These are phyloP conservation scores for Yarrowia porcina DNA, from an alignment of 805 yeast species.

Conservation along the genomic window DNA sequence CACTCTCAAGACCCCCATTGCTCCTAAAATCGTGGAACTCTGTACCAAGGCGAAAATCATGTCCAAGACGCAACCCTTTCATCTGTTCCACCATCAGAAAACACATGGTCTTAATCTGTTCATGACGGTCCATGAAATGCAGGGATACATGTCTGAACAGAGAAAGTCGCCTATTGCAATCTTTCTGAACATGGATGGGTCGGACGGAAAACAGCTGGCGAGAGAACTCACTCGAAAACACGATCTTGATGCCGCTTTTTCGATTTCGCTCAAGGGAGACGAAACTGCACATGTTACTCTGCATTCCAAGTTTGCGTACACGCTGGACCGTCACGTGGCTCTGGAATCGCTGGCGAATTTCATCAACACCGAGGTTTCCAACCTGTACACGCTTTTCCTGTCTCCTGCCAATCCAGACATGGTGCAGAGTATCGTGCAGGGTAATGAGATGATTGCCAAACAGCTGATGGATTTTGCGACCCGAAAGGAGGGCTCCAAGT, in stretches of 20 bases:
- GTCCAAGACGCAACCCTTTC: conserved; percentile 80
- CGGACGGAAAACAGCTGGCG: conserved; percentile 40
- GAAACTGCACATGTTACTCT: conserved; percentile 31
- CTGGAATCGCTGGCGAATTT: conserved; percentile 39
- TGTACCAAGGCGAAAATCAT: conserved; percentile 68
- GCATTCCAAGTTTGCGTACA: conserved; percentile 33
- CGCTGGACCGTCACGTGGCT: conserved; percentile 33
- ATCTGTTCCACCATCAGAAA: conserved; percentile 54
- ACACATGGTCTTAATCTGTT: conserved; percentile 31
- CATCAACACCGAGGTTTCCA: conserved; percentile 43
- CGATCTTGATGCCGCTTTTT: conserved; percentile 48
- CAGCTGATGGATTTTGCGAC: conserved; percentile 35
- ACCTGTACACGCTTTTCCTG: conserved; percentile 38
- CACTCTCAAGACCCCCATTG: conserved; percentile 16
- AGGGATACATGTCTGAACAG: conserved; percentile 37
- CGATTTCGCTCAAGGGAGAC: conserved; percentile 45
- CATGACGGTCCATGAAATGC: conserved; percentile 41
- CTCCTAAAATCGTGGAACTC: conserved; percentile 50
- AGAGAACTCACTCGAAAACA: conserved; percentile 30
- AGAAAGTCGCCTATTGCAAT: conserved; percentile 59
- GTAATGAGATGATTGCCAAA: conserved; percentile 35
- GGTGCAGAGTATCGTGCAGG: conserved; percentile 34
- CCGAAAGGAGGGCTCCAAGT: neutral
- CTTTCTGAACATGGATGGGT: conserved; percentile 53
- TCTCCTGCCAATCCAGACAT: conserved; percentile 40